Conservation (phyloP, 371 early-diverging fungal species). For the Syncephalastrum contaminatum region DNA sequence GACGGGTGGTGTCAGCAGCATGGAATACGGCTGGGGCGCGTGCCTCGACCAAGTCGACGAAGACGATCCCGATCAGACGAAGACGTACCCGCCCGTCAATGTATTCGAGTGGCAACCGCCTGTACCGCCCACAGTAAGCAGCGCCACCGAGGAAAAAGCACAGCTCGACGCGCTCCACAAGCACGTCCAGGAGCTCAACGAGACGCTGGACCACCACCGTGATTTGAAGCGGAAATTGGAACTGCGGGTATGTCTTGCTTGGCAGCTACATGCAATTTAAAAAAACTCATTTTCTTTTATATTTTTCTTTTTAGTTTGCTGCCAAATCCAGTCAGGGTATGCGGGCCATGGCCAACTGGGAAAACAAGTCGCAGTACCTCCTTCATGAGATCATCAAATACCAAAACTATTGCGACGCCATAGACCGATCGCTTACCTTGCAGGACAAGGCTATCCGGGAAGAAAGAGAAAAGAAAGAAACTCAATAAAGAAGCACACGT, state of each 20-base stretch:
- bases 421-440: conserved; percentile 62
- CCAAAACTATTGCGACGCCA: conserved; percentile 79
- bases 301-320: conserved; percentile 36
- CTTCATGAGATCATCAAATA: conserved; percentile 87
- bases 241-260: conserved; percentile 15
- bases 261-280: neutral
- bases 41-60: conserved; percentile 44
- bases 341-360: conserved; percentile 84
- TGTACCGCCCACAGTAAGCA: conserved; percentile 31
- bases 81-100: conserved; percentile 2
- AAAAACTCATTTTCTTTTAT: neutral
- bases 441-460: conserved; percentile 31
- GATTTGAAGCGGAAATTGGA: conserved; percentile 45
- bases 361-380: conserved; percentile 77
- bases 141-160: conserved; percentile 29
- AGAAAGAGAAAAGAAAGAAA: conserved; percentile 1
- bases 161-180: conserved; percentile 33
- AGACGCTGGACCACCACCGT: conserved; percentile 38
- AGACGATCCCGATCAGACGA: neutral
- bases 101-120: conserved; percentile 42
- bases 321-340: conserved; percentile 45
- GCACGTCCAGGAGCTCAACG: conserved; percentile 30
- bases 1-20: conserved; percentile 78
- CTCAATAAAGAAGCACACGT: no score
- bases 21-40: conserved; percentile 91